Conservation (phyloP, 2,329 filamentous ascomycete genomes). For the Talaromyces sp. region DNA sequence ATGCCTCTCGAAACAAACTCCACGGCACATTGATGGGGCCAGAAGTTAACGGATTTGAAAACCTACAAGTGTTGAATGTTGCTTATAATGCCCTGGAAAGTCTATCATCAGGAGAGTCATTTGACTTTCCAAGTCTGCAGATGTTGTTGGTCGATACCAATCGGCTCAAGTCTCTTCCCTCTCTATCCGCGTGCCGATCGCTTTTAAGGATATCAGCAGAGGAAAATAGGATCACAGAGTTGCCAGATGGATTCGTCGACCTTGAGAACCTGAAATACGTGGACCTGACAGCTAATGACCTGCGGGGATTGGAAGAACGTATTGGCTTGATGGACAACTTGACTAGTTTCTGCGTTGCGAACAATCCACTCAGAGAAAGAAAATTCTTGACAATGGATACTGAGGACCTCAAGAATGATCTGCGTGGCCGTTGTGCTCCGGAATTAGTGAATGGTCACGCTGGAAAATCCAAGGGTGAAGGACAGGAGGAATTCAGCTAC, state of each 20-base stretch:
- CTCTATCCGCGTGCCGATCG: slow-evolving; percentile 67
- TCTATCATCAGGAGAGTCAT: slow-evolving; percentile 42
- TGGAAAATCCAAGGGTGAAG: not conserved
- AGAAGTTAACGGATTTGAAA: slow-evolving; percentile 53
- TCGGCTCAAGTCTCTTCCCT: slow-evolving; percentile 66
- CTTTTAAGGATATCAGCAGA: slow-evolving; percentile 71
- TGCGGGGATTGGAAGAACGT: slow-evolving; percentile 68
- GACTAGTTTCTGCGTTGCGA: slow-evolving; percentile 68
- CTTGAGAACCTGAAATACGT: slow-evolving; percentile 67
- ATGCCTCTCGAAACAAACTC: slow-evolving; percentile 73
- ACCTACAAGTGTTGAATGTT: slow-evolving; percentile 71
- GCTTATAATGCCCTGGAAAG: slow-evolving; percentile 66
- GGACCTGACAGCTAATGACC: slow-evolving; percentile 81
- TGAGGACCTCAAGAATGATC: slow-evolving; percentile 71
- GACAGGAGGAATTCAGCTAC: not conserved
- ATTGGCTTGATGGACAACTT: slow-evolving; percentile 76
- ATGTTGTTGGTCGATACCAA: slow-evolving; percentile 77
- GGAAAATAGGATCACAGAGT: slow-evolving; percentile 69
- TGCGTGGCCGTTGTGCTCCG: slow-evolving; percentile 60
- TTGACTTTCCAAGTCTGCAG: slow-evolving; percentile 68
- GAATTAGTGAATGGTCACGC: not conserved
- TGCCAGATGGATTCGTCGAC: slow-evolving; percentile 71
- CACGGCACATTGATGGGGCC: slow-evolving; percentile 65
- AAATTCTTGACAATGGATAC: slow-evolving; percentile 77
- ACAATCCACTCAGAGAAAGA: slow-evolving; percentile 86